Conservation (phyloP, 225 moss, liverwort and hornwort species). For the Physcomitrellopsis africana region DNA sequence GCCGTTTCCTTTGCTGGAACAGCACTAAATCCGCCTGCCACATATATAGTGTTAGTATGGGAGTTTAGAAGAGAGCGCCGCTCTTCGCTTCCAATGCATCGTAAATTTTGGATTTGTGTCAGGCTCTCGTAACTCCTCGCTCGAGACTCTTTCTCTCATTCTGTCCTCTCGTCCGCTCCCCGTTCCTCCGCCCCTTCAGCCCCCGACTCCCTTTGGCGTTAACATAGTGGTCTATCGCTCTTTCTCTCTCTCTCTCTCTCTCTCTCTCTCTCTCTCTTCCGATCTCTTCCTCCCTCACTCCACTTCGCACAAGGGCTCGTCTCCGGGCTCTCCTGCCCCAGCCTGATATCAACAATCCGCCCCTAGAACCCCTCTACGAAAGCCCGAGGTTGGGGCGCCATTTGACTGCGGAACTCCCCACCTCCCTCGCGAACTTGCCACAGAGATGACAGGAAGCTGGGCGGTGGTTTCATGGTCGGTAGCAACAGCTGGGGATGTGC, state of each 20-base stretch:
- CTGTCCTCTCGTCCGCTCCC: neutral
- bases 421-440: no score
- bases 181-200: neutral
- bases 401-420: no score
- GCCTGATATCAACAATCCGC: no score
- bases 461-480: no score
- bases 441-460: no score
- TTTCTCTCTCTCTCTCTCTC: neutral
- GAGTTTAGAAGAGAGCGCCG: constrained; percentile 53
- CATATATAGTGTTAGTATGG: constrained; percentile 58
- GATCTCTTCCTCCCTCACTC: no score
- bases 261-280: neutral
- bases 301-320: no score
- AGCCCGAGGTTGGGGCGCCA: no score
- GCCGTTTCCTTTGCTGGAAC: constrained; percentile 59
- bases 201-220: neutral
- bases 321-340: no score
- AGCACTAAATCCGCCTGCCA: constrained; percentile 78
- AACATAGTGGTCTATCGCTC: neutral
- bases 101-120: constrained; percentile 50
- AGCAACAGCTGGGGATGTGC: no score
- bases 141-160: neutral
- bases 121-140: constrained; percentile 32
- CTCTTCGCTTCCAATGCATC: constrained; percentile 50
- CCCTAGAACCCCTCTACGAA: no score